Base-by-base conservation (phyloP, 495 filamentous ascomycete genomes). In the Aspergillus diversus region DNA sequence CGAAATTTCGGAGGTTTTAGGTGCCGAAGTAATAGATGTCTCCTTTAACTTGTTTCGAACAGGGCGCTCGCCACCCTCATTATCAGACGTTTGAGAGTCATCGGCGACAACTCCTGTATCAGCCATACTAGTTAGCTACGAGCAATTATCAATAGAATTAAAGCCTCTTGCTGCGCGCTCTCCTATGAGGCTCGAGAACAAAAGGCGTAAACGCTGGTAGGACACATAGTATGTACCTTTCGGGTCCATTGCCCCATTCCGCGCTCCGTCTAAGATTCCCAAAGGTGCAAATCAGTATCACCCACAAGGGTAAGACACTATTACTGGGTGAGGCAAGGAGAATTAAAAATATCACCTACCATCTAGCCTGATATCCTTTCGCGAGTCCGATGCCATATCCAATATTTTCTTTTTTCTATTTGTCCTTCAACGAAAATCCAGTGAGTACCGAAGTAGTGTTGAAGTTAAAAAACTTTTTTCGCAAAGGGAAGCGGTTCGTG, bases 21-120 rank as follows among this genome's bases (percentile, higher is more conserved):
- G 63, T 15, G 73, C 69, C 27, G 77, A 74, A 9, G 77, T 81
- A 62, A 90, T 84, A 6, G 81, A 80, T 5, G 87, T 86, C 67
- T 88, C 80, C 71, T 86, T 84, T 49, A 90, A 70, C 67, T 89
- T 83, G 64, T 86, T 82, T 55, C 87, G 79, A 48, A 87, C 84
- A 9, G 83, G 84, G 60, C 81, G 79, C 66, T 87, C 84, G 64
- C 83, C 77, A 46, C 75, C 68, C 33, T 83, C 81, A 56, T 80
- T 81, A 66, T 85, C 83, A 55, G 78, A 81, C 33, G 66, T 69
- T 54, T 71, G 70, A 49, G 71, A 66, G 32, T 73, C 69, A 60
- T 73, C 74, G 27, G 67, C 64, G 32, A 66, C 66, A 48, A 65
- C 69, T 72, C 53, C 55, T 51, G 54, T 21, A 34, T 39, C 12